Evolutionary conservation across 2,329 filamentous ascomycete species (phyloP), one percentile per base, ranked within the genome.

Genomic region (Alternaria metachromatica): DNA sequence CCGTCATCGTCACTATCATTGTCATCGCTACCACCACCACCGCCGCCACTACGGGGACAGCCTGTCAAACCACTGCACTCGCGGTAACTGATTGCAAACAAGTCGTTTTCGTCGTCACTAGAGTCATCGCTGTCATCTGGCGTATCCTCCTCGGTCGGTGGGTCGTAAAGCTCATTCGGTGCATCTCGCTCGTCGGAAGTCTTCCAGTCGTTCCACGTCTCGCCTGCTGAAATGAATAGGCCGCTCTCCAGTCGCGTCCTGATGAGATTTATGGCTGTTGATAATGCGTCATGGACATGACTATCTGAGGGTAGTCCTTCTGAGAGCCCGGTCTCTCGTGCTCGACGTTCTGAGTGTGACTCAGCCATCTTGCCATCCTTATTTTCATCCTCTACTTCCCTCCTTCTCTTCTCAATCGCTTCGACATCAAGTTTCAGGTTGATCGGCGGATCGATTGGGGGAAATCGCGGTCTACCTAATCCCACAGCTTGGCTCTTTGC

Each of bases 291-390:
- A 13, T 45, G 12, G 0, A 13, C 43, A 13, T 45, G 20, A 7
- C 5, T 7, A 21, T 45, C 12, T 20, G 6, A 1, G 0, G 43
- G 43, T 8, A 18, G 11, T 18, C 43, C n/a, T 45, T 13, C 43
- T 3, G 10, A 4, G 3, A 51, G 18, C 15, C 6, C 9, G 0
- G 12, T 21, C 2, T 37, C 28, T 4, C 49, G 49, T 23, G 11
- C 28, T 2, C 28, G 28, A 1, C 49, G 28, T 21, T 12, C 18
- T 1, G 49, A 51, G 13, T 37, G 49, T 1, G 49, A 51, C 1
- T 23, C 49, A 3, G 0, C 0, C 18, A 20, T 33, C 2, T 4
- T 6, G 0, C 2, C 2, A n/a, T 53, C 49, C 0, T 30, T 12
- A 1, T 53, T 41, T 1, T 2, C 3, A 2, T 53, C 30, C 3